These are phyloP conservation scores for Eucalyptus sp. DNA, from an alignment of 345 rosid genomes.

Conservation along the genomic window DNA sequence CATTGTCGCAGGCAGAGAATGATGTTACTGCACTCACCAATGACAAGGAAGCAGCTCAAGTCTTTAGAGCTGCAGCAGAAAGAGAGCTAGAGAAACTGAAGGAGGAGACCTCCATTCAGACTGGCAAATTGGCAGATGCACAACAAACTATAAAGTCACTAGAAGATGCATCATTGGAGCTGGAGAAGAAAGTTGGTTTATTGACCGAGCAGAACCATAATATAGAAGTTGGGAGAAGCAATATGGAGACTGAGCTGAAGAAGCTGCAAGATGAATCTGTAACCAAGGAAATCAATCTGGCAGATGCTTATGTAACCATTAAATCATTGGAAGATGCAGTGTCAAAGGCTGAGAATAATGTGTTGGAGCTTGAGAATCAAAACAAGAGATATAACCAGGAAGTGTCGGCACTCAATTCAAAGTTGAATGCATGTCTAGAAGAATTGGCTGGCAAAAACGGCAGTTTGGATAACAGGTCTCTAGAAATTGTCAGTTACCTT, in stretches of 20 bases:
- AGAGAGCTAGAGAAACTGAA: conserved; percentile 42
- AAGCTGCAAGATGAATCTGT: conserved; percentile 47
- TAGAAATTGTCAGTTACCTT: conserved; percentile 41
- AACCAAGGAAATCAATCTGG: conserved; percentile 30
- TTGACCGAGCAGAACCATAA: conserved; percentile 40
- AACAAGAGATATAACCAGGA: conserved; percentile 49
- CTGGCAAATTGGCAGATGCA: conserved; percentile 43
- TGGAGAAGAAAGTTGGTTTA: conserved; percentile 31
- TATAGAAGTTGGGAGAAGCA: conserved; percentile 15
- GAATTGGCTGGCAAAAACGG: conserved; percentile 66
- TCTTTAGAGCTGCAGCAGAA: conserved; percentile 31
- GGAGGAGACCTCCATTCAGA: conserved; percentile 38
- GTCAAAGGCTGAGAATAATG: conserved; percentile 32
- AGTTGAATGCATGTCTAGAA: conserved; percentile 64
- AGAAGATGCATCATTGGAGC: conserved; percentile 41
- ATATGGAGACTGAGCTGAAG: conserved; percentile 47
- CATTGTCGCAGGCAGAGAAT: conserved; percentile 44
- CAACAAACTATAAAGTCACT: conserved; percentile 46
- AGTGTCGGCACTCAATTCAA: conserved; percentile 44
- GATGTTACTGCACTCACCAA: conserved; percentile 33
- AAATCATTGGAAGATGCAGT: conserved; percentile 51
- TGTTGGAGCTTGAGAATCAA: conserved; percentile 46
- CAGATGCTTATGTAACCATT: conserved; percentile 37
- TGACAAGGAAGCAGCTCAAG: conserved; percentile 68
- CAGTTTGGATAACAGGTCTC: conserved; percentile 34